Percentiles rank a stretch among this genome's conserved stretches.
Conservation (phyloP, 1,284 basidiomycete species). For the Rugiboletus extremiorientalis region DNA sequence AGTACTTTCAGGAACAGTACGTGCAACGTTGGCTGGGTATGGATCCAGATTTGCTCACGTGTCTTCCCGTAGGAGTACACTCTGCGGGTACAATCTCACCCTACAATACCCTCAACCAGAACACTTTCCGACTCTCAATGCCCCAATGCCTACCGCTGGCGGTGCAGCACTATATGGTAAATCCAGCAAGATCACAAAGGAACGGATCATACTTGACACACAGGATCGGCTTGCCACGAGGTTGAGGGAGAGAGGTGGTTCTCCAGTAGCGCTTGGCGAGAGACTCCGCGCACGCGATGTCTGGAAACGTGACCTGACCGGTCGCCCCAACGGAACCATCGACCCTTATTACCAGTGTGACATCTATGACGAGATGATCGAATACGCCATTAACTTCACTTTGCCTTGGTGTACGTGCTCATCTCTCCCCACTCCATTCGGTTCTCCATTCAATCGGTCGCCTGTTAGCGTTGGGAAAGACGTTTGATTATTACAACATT, state of each 20-base stretch:
- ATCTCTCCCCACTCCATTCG: not conserved
- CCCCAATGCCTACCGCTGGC: no score
- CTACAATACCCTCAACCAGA: conserved; percentile 67
- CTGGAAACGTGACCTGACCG: conserved; percentile 47
- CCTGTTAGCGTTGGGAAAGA: conserved; percentile 37
- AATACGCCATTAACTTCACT: conserved; percentile 61
- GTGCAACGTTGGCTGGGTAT: conserved; percentile 23
- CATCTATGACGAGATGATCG: conserved; percentile 50
- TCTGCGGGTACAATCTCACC: conserved; percentile 67
- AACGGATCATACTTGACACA: conserved; percentile 20
- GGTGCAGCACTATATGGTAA: no score
- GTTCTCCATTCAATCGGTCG: no score
- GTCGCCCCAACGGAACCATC: conserved; percentile 48
- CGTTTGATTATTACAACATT: conserved; percentile 53
- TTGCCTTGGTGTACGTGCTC: conserved; percentile 64
- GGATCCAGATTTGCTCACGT: no score
- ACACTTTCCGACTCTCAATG: conserved; percentile 51
- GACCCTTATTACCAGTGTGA: conserved; percentile 64
- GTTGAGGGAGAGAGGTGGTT: conserved; percentile 16
- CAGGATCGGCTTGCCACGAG: conserved; percentile 18
- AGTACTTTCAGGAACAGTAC: conserved; percentile 68
- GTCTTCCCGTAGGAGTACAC: conserved; percentile 46
- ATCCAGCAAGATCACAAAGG: conserved; percentile 19
- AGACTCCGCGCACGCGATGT: conserved; percentile 22
- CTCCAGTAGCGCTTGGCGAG: conserved; percentile 21